phyloP scores from a whole-genome alignment of 345 rosid species.

The Eucalyptus victrix region DNA sequence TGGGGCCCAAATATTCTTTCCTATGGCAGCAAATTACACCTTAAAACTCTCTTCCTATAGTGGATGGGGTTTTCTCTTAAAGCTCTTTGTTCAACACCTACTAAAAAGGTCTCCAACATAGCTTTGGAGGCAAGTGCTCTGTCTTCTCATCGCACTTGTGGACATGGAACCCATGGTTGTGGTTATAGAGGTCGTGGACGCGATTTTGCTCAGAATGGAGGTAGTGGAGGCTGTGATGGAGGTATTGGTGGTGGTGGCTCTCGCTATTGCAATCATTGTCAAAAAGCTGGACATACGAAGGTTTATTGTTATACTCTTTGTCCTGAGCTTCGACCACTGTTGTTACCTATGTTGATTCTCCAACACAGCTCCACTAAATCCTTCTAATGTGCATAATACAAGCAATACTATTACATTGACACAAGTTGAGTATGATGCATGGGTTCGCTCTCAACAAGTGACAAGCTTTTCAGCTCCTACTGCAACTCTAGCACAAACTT shows the following conservation, averaged over 20 bases:
- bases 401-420: not conserved
- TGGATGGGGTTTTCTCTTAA: not conserved
- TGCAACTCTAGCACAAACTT: not conserved
- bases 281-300: not conserved
- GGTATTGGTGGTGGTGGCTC: rapidly evolving
- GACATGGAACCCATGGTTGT: not conserved
- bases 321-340: rapidly evolving
- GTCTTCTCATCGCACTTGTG: not conserved
- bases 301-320: not conserved
- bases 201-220: rapidly evolving
- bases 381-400: not conserved
- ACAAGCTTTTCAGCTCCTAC: not conserved
- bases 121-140: not conserved
- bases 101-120: not conserved
- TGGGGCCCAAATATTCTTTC: not conserved
- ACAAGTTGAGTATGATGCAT: rapidly evolving
- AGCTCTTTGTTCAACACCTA: not conserved
- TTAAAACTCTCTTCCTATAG: not conserved
- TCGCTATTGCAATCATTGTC: not conserved
- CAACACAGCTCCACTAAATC: rapidly evolving
- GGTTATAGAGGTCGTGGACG: rapidly evolving
- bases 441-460: not conserved
- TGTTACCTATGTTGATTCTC: not conserved
- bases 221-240: not conserved
- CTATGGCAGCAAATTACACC: not conserved